Base-by-base conservation (phyloP, 2,329 filamentous ascomycete genomes). In the Coleophoma eucalyptorum region DNA sequence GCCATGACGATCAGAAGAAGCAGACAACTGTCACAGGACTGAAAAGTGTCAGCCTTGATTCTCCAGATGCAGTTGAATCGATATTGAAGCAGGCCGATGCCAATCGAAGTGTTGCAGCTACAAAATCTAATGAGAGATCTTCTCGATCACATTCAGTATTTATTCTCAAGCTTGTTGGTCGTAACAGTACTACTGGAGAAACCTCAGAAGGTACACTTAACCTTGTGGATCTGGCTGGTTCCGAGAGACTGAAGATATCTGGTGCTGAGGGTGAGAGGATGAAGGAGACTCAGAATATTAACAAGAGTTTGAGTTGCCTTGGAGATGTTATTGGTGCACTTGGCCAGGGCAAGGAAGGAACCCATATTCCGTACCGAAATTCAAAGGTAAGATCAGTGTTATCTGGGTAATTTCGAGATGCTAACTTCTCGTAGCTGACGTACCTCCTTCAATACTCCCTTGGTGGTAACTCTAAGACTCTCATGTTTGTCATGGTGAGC, bases 401-500 rank as follows among this genome's bases (percentile, higher is more conserved):
- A 41, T 26, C 41, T 15, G 26, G 46, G 16, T 16, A n/a, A 19
- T 21, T 11, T 33, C 15, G 12, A 18, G 13, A 33, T 33, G 37
- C 57, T 63, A 62, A 60, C 60, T 51, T 32, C 33, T 11, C 48
- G 20, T 50, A 87, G 80, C 79, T 99, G 58, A 99, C 94, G 8
- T 96, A 97, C 65, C 79, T 99, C 43, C 79, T 99, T 35, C 90
- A 97, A 80, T 95, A 94, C 65, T 96, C 90, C 3, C 76, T 99
- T 7, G 93, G 94, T 4, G 94, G 94, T 15, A 97, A 96, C 69
- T 94, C 88, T 60, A 96, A 97, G 73, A 99, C 94, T 1, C 85
- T 99, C 62, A 99, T 99, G 94, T 96, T 99, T 68, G 90, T 97
- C 67, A 97, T 97, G 92, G 89, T 96, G 50, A 94, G 88, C 60